These are phyloP conservation scores for Aspergillus melleus DNA, from an alignment of 2,329 filamentous ascomycete species.

Conservation along the genomic window DNA sequence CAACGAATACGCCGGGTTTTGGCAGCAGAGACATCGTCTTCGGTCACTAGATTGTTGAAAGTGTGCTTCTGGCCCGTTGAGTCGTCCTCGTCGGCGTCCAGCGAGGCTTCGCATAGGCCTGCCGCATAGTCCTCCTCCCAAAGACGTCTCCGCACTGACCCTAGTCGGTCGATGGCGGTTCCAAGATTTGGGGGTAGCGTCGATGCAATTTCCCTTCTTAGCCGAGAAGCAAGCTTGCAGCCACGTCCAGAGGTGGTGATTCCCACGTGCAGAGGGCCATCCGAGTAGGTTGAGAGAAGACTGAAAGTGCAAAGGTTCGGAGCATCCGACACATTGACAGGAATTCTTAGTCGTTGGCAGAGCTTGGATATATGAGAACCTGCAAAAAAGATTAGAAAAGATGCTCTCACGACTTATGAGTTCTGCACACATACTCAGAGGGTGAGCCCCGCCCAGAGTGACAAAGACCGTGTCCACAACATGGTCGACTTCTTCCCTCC, in stretches of 20 bases:
- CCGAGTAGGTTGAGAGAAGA: constrained; percentile 81
- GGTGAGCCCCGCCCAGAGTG: constrained; percentile 58
- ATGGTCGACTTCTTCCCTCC: constrained; percentile 72
- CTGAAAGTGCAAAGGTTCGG: constrained; percentile 86
- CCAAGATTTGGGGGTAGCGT: constrained; percentile 76
- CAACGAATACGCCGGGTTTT: constrained; percentile 85
- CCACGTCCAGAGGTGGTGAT: constrained; percentile 94
- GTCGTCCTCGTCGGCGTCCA: constrained; percentile 51
- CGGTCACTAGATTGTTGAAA: constrained; percentile 79
- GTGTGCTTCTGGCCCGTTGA: constrained; percentile 64
- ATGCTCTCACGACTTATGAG: constrained; percentile 16
- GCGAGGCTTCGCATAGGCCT: constrained; percentile 45
- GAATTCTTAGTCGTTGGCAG: constrained; percentile 79
- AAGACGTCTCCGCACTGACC: constrained; percentile 68
- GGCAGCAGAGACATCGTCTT: constrained; percentile 70
- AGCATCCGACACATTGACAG: constrained; percentile 88
- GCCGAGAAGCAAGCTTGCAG: constrained; percentile 87
- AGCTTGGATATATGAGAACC: constrained; percentile 68
- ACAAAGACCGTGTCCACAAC: constrained; percentile 94
- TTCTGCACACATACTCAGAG: constrained; percentile 48
- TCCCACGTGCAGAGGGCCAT: constrained; percentile 90
- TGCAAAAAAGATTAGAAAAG: constrained; percentile 33
- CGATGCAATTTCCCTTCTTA: constrained; percentile 83
- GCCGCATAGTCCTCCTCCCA: constrained; percentile 69
- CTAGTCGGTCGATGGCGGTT: constrained; percentile 72